These are phyloP conservation scores for Aethionema arabicum DNA, from an alignment of 345 rosid genomes.

Conservation along the genomic window DNA sequence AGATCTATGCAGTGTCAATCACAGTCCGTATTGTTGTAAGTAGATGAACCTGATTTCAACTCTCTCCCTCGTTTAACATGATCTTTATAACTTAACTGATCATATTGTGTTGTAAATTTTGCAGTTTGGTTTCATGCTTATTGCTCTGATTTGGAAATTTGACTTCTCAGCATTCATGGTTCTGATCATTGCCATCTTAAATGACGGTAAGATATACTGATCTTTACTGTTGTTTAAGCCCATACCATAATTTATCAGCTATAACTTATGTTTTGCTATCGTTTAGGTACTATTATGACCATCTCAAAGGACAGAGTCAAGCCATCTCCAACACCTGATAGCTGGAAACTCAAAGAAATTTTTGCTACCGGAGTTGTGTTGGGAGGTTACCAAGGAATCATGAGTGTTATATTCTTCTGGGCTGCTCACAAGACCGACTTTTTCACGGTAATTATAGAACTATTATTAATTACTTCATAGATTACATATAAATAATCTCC, in stretches of 20 bases:
- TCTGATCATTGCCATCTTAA: slow-evolving; percentile 88
- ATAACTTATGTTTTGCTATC: slow-evolving; percentile 19
- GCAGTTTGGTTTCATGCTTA: slow-evolving; percentile 50
- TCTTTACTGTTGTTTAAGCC: neutral
- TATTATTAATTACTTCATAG: neutral
- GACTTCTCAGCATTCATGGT: slow-evolving; percentile 79
- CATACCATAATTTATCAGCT: neutral
- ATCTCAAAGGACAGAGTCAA: slow-evolving; percentile 94
- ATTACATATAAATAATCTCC: neutral
- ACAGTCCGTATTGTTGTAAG: slow-evolving; percentile 52
- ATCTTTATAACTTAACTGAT: slow-evolving; percentile 11
- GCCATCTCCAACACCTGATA: slow-evolving; percentile 95
- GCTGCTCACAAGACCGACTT: slow-evolving; percentile 52
- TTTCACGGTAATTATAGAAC: slow-evolving; percentile 44
- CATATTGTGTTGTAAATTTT: slow-evolving; percentile 1
- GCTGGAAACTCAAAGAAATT: slow-evolving; percentile 92
- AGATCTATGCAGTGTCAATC: slow-evolving; percentile 47
- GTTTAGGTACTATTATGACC: slow-evolving; percentile 87
- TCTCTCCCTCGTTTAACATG: slow-evolving; percentile 7
- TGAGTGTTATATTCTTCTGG: slow-evolving; percentile 94
- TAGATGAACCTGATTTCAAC: slow-evolving; percentile 1
- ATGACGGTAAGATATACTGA: slow-evolving; percentile 68
- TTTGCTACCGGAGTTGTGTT: slow-evolving; percentile 85
- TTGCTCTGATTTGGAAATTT: slow-evolving; percentile 50
- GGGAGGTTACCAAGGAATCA: slow-evolving; percentile 80